Conservation (phyloP, 176 grass and related monocot species). For the Alopecurus myosuroides region DNA sequence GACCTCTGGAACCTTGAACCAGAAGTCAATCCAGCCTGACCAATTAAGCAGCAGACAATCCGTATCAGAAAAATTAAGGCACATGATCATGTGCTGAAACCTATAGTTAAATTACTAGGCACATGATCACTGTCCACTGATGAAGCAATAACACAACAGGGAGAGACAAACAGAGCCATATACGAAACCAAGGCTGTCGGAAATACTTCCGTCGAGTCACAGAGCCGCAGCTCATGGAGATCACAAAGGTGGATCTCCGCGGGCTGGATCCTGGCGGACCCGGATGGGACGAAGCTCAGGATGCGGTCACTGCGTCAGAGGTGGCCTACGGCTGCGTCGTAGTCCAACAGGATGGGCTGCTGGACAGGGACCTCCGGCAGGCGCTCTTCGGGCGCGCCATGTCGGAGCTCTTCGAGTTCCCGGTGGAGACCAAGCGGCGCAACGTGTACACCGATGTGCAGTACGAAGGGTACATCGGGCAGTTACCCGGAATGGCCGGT, state of each 20-base stretch:
- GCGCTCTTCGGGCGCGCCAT: not conserved
- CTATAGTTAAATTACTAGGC: too few species aligned
- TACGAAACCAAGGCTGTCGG: not conserved
- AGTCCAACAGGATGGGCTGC: not conserved
- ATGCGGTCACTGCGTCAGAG: not conserved
- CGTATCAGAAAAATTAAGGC: not conserved
- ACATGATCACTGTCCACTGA: not conserved
- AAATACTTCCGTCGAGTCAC: not conserved
- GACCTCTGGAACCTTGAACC: not conserved
- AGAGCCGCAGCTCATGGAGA: not conserved
- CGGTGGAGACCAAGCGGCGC: not conserved
- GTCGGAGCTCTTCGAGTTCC: not conserved
- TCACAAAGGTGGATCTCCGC: not conserved
- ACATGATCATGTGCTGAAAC: not conserved
- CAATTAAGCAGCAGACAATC: not conserved
- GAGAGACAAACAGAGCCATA: not conserved
- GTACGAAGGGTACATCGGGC: not conserved
- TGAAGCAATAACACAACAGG: not conserved
- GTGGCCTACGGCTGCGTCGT: not conserved
- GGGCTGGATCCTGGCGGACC: not conserved
- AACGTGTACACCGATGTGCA: not conserved
- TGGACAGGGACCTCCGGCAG: not conserved
- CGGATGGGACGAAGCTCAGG: not conserved
- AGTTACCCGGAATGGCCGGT: not conserved
- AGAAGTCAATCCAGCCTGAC: not conserved